Evolutionary conservation across 208 protist species (phyloP).

Genomic region (Crithidia fasciculata): DNA sequence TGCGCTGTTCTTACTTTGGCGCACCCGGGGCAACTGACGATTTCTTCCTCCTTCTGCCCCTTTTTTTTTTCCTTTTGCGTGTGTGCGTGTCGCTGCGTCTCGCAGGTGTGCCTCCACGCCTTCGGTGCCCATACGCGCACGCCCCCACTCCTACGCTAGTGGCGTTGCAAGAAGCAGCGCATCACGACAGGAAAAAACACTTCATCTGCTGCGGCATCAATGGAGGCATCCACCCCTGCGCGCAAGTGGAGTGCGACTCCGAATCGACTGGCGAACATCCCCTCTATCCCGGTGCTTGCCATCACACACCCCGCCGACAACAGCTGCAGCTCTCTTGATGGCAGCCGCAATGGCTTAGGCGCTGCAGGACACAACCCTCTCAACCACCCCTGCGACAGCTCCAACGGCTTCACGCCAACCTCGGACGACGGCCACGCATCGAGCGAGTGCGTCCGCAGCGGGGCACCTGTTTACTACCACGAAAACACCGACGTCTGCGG

Average conservation of each 20-base stretch:
- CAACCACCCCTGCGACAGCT: constrained; percentile 14
- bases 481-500: constrained; percentile 43
- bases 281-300: constrained; percentile 11
- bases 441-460: constrained; percentile 8
- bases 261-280: constrained; percentile 14
- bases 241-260: constrained; percentile 9
- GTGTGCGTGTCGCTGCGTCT: no score
- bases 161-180: no score
- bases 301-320: constrained; percentile 2
- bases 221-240: background rate
- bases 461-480: constrained; percentile 16
- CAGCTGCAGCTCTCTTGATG: constrained; percentile 2
- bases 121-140: no score
- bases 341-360: background rate
- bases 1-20: no score
- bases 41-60: no score
- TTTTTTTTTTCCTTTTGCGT: no score
- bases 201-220: background rate
- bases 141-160: no score
- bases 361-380: background rate
- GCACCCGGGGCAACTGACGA: no score
- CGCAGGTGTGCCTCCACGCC: no score
- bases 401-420: constrained; percentile 17
- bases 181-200: no score
- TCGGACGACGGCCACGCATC: constrained; percentile 18